Evolutionary conservation across 2,329 filamentous ascomycete genomes (phyloP), one percentile per base, ranked within the genome.

Genomic region (Exserohilum turcica): DNA sequence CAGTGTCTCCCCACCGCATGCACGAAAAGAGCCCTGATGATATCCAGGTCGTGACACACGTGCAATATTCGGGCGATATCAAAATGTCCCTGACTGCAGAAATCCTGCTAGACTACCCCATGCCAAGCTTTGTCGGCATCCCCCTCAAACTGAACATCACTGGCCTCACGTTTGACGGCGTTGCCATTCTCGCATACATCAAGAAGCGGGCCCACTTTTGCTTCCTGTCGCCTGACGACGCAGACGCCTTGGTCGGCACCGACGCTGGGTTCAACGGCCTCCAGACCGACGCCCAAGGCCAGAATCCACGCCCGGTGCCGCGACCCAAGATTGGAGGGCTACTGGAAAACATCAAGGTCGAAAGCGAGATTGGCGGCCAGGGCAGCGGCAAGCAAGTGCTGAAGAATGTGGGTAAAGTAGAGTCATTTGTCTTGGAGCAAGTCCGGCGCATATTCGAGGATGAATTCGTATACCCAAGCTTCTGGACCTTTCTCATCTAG

Each of bases 371-470:
- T 73, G 94, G 94, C 6, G 88, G 94, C 73, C 86, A 92, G 61
- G 92, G 95, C 67, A 88, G 89, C 55, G 91, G 91, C 21, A 96
- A 94, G 77, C 93, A 97, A 78, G 94, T 93, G 40, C 78, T 99
- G 55, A 97, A 97, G 81, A 99, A 99, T 73, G 93, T 99, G 43
- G 93, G 94, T 54, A 99, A 99, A 80, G 94, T 99, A 52, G 94
- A 99, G 79, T 89, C 91, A 67, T 99, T 99, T 74, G 91, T 99
- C 51, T 81, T 99, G 54, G 93, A 97, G 74, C 93, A 97, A 76
- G 94, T 99, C 57, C 86, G 93, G 71, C 85, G 92, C 69, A 97
- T 99, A 65, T 97, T 99, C 69, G 94, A 99, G 76, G 94, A 97
- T 72, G 94, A 99, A 74, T 94, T 97, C 77, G 92, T 97, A 57